Evolutionary conservation across 805 yeast genomes (phyloP), one percentile per base, ranked within the genome.

Genomic region (Metschnikowia drakensbergensis): DNA sequence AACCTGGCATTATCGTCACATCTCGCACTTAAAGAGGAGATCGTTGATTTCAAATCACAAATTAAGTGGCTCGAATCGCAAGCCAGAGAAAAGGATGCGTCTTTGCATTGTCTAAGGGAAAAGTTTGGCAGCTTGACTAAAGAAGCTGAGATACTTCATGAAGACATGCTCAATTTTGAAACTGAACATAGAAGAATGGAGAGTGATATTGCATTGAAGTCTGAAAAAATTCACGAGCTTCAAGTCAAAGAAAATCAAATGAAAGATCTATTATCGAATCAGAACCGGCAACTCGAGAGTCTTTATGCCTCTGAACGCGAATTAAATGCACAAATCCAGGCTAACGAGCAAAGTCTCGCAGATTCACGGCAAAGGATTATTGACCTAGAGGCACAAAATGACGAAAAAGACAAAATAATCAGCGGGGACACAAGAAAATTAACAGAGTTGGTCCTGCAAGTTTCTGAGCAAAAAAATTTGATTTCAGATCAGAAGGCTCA

Each of bases 351-450:
- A 28, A 11, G 22, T 6, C 6, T 35, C n/a, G 17, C 23, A 10
- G 32, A 33, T 7, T 35, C n/a, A 9, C 61, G 57, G 26, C 48
- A 55, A 1, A 61, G 61, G 35, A 49, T 69, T 2, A 53, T 57
- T 26, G 58, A 57, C 6, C 59, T 68, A 37, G 67, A 67, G 28
- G 61, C 61, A 2, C 76, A 76, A 35, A 46, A 46, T 11, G 34
- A 23, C 11, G 69, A 67, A 25, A 66, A 68, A 42, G 71, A 68
- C 39, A 51, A 51, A n/a, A 63, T 62, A 6, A 65, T 68, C 8
- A 54, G 58, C 27, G 71, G 64, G 30, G 70, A 69, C 45, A 61
- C 65, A 6, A 55, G 51, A 35, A 65, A 63, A 43, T 49, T 70
- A 53, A 60, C 54, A 33, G 67, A 65, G 46, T 55, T 69, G n/a